phyloP scores from a whole-genome alignment of 164 flowering plant genomes.

The Houttuynia cordata region DNA sequence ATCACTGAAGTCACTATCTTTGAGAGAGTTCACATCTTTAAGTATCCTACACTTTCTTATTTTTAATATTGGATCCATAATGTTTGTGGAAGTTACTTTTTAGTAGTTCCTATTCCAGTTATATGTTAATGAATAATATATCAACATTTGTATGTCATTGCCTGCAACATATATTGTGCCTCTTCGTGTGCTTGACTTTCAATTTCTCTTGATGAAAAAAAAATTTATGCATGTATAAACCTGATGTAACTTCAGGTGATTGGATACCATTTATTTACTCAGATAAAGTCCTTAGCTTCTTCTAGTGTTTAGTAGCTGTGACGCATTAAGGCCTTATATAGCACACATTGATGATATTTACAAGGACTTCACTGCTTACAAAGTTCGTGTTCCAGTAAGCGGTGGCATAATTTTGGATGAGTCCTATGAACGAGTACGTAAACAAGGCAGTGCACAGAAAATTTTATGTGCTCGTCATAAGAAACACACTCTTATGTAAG shows the following conservation, averaged over 20 bases:
- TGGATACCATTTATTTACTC: not conserved
- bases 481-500: not conserved
- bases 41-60: constrained; percentile 50
- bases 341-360: constrained; percentile 92
- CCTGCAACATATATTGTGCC: too few relatives aligned
- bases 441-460: not conserved
- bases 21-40: constrained; percentile 86
- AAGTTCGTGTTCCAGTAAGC: constrained; percentile 91
- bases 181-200: not conserved
- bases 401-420: constrained; percentile 95
- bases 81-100: not conserved
- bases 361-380: constrained; percentile 93
- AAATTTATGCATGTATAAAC: not conserved
- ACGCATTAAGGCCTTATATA: constrained; percentile 81
- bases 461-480: not conserved
- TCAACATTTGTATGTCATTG: too few relatives aligned
- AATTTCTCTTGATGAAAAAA: too few relatives aligned
- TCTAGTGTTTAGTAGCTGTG: constrained; percentile 81
- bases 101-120: not conserved
- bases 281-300: constrained; percentile 31
- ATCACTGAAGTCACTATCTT: constrained; percentile 65
- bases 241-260: not conserved
- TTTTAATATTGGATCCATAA: not conserved
- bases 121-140: not conserved
- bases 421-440: constrained; percentile 64